Conservation (phyloP, 352 stramenopile species). For the Globisporangium paroecandrum region DNA sequence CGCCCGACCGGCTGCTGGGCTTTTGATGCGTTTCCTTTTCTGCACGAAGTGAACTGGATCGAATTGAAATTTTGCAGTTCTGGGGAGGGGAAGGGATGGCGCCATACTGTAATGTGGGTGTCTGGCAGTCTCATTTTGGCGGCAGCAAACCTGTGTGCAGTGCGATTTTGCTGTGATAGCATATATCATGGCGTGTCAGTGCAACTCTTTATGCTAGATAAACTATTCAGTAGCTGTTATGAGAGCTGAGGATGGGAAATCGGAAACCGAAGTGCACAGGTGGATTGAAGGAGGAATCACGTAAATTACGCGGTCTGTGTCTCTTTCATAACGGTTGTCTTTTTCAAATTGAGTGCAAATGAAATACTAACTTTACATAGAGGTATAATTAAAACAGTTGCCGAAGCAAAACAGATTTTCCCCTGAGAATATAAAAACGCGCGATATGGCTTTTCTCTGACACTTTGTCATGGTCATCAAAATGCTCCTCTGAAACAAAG, state of each 20-base stretch:
- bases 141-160: not conserved
- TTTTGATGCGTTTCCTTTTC: not conserved
- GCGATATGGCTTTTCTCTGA: not conserved
- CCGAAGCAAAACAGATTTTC: not conserved
- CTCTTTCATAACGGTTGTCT: not conserved
- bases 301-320: not conserved
- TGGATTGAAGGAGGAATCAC: not conserved
- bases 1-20: not conserved
- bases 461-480: not conserved
- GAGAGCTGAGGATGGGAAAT: not conserved
- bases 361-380: not conserved
- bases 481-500: not conserved
- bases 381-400: no score
- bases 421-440: not conserved
- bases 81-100: not conserved
- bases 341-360: not conserved
- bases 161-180: not conserved
- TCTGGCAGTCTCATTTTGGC: not conserved
- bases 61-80: constrained; percentile 1
- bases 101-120: not conserved
- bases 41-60: not conserved
- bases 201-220: not conserved
- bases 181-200: not conserved
- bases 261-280: not conserved
- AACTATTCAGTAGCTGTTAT: not conserved